A percentile compares a stretch with the other conserved stretches of the same genome.
These are phyloP conservation scores for Lasiosphaeria ovina DNA, from an alignment of 495 filamentous ascomycete species.

Conservation along the genomic window DNA sequence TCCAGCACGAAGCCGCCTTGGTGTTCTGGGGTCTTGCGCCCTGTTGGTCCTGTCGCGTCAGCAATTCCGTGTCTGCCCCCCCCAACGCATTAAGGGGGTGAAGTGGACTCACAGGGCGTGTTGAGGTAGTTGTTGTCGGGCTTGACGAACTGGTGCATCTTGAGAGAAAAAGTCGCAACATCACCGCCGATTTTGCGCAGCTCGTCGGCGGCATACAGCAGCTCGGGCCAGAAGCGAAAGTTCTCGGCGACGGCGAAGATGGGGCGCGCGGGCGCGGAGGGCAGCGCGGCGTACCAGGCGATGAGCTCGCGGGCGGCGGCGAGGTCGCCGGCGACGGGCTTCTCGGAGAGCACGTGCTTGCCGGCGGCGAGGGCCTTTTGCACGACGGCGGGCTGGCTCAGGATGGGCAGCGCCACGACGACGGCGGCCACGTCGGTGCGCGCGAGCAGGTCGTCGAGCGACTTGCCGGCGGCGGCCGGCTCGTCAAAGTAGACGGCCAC, in stretches of 20 bases:
- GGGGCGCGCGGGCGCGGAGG: slow-evolving; percentile 27
- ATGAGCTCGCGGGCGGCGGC: slow-evolving; percentile 57
- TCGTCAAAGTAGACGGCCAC: slow-evolving; percentile 55
- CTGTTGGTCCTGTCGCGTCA: slow-evolving; percentile 13
- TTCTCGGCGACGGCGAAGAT: slow-evolving; percentile 76
- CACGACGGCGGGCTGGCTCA: slow-evolving; percentile 56
- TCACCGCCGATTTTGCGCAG: slow-evolving; percentile 62
- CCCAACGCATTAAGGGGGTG: background rate
- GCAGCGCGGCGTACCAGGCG: slow-evolving; percentile 53
- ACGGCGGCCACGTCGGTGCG: slow-evolving; percentile 66
- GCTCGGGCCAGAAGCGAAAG: slow-evolving; percentile 61
- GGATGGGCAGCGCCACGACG: slow-evolving; percentile 66
- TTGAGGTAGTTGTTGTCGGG: slow-evolving; percentile 47
- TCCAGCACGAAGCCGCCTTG: slow-evolving; percentile 80
- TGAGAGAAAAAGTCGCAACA: slow-evolving; percentile 62
- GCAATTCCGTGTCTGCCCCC: background rate
- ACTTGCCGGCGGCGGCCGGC: slow-evolving; percentile 49
- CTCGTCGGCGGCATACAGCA: slow-evolving; percentile 53
- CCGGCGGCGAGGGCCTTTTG: slow-evolving; percentile 59
- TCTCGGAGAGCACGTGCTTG: slow-evolving; percentile 80
- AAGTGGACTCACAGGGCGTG: slow-evolving; percentile 51
- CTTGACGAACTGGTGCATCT: slow-evolving; percentile 54
- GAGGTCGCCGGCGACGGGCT: slow-evolving; percentile 71
- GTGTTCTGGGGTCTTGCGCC: slow-evolving; percentile 70
- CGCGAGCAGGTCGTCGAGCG: slow-evolving; percentile 59